phyloP scores from a whole-genome alignment of 805 yeast genomes.

The Teunomyces cretensis region DNA sequence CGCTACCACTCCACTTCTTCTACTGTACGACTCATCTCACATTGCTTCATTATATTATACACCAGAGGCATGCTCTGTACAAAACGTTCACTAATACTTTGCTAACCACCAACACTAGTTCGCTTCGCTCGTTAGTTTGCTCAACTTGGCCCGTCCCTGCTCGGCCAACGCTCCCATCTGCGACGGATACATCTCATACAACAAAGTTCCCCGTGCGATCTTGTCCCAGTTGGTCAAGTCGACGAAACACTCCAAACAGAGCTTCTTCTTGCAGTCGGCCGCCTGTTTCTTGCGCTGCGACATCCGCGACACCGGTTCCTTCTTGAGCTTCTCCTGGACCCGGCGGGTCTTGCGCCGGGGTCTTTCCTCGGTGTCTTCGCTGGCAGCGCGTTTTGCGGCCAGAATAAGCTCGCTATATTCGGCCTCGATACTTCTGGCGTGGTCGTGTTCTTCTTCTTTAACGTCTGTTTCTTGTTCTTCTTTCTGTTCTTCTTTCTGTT shows the following conservation, averaged over 20 bases:
- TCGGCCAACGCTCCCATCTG: constrained; percentile 21
- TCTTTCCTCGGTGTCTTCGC: constrained; percentile 3
- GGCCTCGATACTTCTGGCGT: constrained; percentile 13
- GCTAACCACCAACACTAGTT: no score
- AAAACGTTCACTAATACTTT: no score
- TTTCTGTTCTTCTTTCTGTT: no score
- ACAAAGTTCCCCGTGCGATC: constrained; percentile 24
- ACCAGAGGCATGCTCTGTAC: no score
- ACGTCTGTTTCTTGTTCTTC: no score
- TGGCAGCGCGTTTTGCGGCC: constrained; percentile 17
- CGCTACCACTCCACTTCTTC: no score
- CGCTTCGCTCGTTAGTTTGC: neutral
- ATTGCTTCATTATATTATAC: no score
- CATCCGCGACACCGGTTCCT: constrained; percentile 7
- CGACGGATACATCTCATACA: constrained; percentile 19
- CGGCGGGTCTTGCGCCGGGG: constrained; percentile 12
- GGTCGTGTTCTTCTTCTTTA: no score
- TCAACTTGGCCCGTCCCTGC: constrained; percentile 14
- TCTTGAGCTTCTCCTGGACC: constrained; percentile 14
- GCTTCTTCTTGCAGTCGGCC: constrained; percentile 19
- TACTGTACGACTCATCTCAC: no score
- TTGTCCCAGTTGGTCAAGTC: neutral
- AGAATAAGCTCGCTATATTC: constrained; percentile 17
- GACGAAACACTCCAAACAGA: constrained; percentile 25
- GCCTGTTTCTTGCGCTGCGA: constrained; percentile 7